Evolutionary conservation across 148 eudicot genomes (phyloP).

Genomic region (Euryodendron excelsum): DNA sequence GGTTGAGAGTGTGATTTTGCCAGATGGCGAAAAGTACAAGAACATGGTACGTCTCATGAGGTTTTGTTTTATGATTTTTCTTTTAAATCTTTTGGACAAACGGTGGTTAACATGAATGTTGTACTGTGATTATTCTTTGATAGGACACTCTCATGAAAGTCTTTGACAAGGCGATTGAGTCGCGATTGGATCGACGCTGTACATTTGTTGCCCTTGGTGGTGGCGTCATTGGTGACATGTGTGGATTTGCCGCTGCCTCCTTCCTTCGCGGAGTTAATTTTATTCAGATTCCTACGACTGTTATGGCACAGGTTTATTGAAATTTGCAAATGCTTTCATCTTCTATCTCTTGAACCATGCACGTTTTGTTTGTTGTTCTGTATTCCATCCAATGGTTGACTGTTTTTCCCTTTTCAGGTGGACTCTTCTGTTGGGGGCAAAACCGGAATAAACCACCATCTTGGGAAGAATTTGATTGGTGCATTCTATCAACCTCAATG

Average conservation of each 20-base stretch:
- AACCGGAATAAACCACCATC: conserved; percentile 88
- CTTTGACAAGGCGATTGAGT: conserved; percentile 91
- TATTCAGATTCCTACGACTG: conserved; percentile 95
- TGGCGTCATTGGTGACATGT: conserved; percentile 97
- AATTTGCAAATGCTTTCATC: background rate
- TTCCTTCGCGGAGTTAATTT: conserved; percentile 90
- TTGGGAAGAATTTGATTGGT: conserved; percentile 90
- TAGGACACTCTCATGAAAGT: conserved; percentile 92
- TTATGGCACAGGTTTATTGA: conserved; percentile 80
- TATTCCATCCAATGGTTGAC: background rate
- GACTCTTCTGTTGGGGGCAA: conserved; percentile 99
- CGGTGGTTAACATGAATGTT: conserved; percentile 6
- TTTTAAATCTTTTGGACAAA: background rate
- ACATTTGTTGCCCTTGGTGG: conserved; percentile 98
- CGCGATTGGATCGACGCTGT: conserved; percentile 78
- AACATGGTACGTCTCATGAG: conserved; percentile 65
- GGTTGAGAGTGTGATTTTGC: conserved; percentile 77
- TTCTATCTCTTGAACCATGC: background rate
- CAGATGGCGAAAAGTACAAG: conserved; percentile 89
- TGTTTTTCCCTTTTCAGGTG: conserved; percentile 46
- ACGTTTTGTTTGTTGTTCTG: background rate
- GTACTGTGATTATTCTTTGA: background rate
- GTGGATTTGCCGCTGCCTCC: conserved; percentile 96
- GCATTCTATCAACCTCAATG: conserved; percentile 97
- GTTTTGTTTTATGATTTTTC: background rate